phyloP scores from a whole-genome alignment of 129 eudicot genomes.

The Oenanthe sinensis region DNA sequence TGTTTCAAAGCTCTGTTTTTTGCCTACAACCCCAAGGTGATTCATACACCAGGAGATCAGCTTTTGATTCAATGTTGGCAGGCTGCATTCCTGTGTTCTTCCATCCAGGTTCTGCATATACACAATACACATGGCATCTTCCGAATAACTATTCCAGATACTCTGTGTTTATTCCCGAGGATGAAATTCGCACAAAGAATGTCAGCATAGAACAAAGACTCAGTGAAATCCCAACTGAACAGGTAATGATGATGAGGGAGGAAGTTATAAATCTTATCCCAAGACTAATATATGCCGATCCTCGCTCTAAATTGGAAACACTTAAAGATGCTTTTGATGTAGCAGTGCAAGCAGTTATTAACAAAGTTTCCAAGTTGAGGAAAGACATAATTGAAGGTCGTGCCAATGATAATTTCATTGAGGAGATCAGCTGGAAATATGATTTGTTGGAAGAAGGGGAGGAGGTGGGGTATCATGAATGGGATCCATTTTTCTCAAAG shows the following conservation, averaged over 20 bases:
- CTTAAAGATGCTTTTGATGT: conserved; percentile 77
- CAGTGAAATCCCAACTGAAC: conserved; percentile 39
- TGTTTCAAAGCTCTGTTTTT: conserved; percentile 84
- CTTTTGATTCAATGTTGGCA: conserved; percentile 87
- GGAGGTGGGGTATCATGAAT: conserved; percentile 30
- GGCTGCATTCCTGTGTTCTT: conserved; percentile 95
- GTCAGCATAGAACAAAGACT: conserved; percentile 59
- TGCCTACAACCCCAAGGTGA: conserved; percentile 95
- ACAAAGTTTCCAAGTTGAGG: conserved; percentile 59
- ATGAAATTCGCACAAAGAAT: conserved; percentile 48
- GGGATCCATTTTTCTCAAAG: conserved; percentile 19
- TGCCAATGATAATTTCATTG: conserved; percentile 43
- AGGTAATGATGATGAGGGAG: conserved; percentile 63
- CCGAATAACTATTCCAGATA: conserved; percentile 52
- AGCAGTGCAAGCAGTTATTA: conserved; percentile 61
- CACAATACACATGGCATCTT: conserved; percentile 90
- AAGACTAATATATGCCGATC: conserved; percentile 70
- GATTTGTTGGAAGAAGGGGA: conserved; percentile 69
- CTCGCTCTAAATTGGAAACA: conserved; percentile 75
- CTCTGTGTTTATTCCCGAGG: conserved; percentile 79
- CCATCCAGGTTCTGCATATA: conserved; percentile 80
- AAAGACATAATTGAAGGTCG: conserved; percentile 44
- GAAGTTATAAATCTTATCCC: conserved; percentile 73
- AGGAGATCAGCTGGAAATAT: conserved; percentile 89
- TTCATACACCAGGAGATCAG: conserved; percentile 76